A percentile compares a stretch with the other conserved stretches of the same genome.
These are phyloP conservation scores for Phyllosticta citrichinensis DNA, from an alignment of 2,329 filamentous ascomycete genomes.

Conservation along the genomic window DNA sequence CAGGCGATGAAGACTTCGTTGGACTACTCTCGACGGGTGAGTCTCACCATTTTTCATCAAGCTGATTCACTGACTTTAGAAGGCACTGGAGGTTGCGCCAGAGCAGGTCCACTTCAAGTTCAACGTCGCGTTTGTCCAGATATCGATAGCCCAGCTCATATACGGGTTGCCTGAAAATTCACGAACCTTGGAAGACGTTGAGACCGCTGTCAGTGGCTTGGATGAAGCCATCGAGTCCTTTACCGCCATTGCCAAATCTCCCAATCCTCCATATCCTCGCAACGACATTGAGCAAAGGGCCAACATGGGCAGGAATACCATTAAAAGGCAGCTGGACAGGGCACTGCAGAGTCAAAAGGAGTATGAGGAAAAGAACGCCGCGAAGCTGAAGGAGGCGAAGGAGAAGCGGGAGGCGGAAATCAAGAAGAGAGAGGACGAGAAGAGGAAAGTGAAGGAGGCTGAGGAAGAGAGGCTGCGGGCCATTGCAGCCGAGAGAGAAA, in stretches of 20 bases:
- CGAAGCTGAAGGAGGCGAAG: constrained; percentile 72
- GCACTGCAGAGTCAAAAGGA: constrained; percentile 75
- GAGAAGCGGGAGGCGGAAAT: constrained; percentile 73
- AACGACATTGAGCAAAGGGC: constrained; percentile 88
- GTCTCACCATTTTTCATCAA: constrained; percentile 8
- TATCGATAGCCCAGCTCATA: constrained; percentile 78
- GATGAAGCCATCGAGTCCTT: constrained; percentile 73
- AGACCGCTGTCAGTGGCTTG: constrained; percentile 68
- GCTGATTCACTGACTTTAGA: constrained; percentile 15
- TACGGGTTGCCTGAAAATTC: constrained; percentile 65
- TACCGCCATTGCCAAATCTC: constrained; percentile 47
- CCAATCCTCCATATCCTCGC: constrained; percentile 75
- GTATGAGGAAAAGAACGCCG: constrained; percentile 87
- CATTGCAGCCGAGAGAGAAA: constrained; percentile 76
- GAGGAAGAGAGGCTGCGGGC: constrained; percentile 68
- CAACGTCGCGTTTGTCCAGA: constrained; percentile 96
- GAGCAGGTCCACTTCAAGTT: constrained; percentile 89
- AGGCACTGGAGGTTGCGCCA: constrained; percentile 68
- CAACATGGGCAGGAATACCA: constrained; percentile 94
- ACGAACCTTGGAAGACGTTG: constrained; percentile 68
- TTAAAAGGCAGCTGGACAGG: constrained; percentile 82
- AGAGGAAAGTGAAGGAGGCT: constrained; percentile 54
- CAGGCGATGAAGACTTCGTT: constrained; percentile 54
- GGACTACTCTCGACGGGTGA: constrained; percentile 53
- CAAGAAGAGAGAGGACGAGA: constrained; percentile 65